These are phyloP conservation scores for Pseudopyricularia javanii DNA, from an alignment of 2,329 filamentous ascomycete species.

Conservation along the genomic window DNA sequence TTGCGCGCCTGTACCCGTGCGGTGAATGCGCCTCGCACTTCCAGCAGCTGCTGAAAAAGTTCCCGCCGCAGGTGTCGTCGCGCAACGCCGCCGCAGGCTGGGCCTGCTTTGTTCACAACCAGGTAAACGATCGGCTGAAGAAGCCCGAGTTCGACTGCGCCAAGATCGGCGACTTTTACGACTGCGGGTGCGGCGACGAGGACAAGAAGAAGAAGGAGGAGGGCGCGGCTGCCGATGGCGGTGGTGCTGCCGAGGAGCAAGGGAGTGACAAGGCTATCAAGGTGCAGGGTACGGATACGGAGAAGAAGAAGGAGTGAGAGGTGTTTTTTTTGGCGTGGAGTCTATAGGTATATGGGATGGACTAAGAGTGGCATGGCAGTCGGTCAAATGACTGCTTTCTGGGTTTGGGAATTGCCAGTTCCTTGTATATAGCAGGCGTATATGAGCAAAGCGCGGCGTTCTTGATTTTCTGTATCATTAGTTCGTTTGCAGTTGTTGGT, in stretches of 20 bases:
- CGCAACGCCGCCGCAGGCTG: constrained; percentile 53
- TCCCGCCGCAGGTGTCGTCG: constrained; percentile 52
- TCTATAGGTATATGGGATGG: not conserved
- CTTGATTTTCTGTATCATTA: not conserved
- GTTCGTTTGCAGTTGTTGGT: not conserved
- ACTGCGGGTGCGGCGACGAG: constrained; percentile 60
- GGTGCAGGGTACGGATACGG: constrained; percentile 9
- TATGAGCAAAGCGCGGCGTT: not conserved
- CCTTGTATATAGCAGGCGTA: not conserved
- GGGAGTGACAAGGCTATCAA: constrained; percentile 14
- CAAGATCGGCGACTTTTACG: constrained; percentile 58
- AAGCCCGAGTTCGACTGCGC: constrained; percentile 54
- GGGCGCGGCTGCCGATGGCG: constrained; percentile 3
- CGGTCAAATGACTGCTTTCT: not conserved
- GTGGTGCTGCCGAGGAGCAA: constrained; percentile 5
- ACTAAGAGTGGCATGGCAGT: too few relatives aligned
- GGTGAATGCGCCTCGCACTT: constrained; percentile 60
- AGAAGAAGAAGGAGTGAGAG: constrained; percentile 3
- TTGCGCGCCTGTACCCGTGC: constrained; percentile 58
- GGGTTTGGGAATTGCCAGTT: not conserved
- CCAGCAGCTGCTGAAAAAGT: constrained; percentile 46
- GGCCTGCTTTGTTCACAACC: constrained; percentile 57
- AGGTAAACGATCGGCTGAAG: constrained; percentile 50
- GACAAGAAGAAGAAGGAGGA: constrained; percentile 27
- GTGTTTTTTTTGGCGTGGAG: not conserved